These are phyloP conservation scores for Gleditsia sinensis DNA, from an alignment of 306 rosid species.

Conservation along the genomic window DNA sequence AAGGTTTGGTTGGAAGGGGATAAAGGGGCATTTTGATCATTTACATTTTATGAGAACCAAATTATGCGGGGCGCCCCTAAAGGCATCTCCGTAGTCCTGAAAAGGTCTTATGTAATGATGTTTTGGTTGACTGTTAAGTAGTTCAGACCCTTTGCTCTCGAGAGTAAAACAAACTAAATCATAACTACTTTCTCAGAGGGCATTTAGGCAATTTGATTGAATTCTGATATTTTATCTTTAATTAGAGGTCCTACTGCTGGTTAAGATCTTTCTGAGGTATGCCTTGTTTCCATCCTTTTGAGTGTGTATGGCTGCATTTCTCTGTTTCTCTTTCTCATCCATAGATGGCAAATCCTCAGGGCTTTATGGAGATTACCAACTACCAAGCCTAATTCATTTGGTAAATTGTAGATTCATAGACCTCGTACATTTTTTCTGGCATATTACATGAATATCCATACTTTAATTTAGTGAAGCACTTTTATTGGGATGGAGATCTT, in stretches of 20 bases:
- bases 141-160: slow-evolving; percentile 35
- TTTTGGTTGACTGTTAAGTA: slow-evolving; percentile 39
- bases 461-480: no score
- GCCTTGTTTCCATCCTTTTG: slow-evolving; percentile 5
- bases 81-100: slow-evolving; percentile 59
- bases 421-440: slow-evolving; percentile 18
- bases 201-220: slow-evolving; percentile 27
- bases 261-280: slow-evolving; percentile 4
- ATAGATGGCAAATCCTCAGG: not conserved
- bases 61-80: slow-evolving; percentile 52
- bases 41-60: slow-evolving; percentile 27
- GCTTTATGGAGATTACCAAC: not conserved
- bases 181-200: not conserved
- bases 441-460: no score
- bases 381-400: not conserved
- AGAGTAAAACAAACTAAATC: slow-evolving; percentile 38
- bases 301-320: no score
- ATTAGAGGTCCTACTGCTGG: not conserved
- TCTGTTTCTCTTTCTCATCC: not conserved
- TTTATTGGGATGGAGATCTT: no score
- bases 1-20: slow-evolving; percentile 12
- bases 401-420: not conserved
- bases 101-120: slow-evolving; percentile 42
- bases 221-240: slow-evolving; percentile 20
- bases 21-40: slow-evolving; percentile 34